Evolutionary conservation across 2,329 filamentous ascomycete genomes (phyloP).

Genomic region (Lanzia echinophila): DNA sequence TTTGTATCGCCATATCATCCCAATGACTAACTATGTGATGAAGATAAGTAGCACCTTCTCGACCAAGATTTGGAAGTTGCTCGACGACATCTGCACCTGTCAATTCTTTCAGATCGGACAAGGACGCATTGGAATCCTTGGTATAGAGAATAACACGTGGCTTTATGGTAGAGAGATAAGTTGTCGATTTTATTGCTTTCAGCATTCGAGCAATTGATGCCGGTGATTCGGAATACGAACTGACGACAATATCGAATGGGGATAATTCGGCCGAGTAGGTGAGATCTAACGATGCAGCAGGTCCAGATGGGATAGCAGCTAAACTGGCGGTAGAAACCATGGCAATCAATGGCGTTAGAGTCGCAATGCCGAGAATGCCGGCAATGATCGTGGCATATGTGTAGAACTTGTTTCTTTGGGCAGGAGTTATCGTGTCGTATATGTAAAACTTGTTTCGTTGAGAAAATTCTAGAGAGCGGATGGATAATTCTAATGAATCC

Average conservation of each 20-base stretch:
- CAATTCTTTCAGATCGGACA: conserved; percentile 14
- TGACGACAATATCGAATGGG: conserved; percentile 26
- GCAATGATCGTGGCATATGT: no score
- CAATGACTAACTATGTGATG: conserved; percentile 39
- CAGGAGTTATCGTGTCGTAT: no score
- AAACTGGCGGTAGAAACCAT: neutral
- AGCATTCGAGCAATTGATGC: conserved; percentile 17
- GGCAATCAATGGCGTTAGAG: no score
- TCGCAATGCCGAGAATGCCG: no score
- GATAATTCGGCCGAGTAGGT: conserved; percentile 11
- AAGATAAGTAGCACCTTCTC: conserved; percentile 43
- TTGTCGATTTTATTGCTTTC: conserved; percentile 18
- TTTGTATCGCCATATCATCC: conserved; percentile 39
- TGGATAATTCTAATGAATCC: no score
- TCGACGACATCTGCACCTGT: conserved; percentile 23
- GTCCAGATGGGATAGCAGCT: neutral
- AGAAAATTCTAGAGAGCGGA: no score
- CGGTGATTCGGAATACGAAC: conserved; percentile 23
- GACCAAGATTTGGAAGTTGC: conserved; percentile 35
- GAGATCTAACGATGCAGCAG: conserved; percentile 13
- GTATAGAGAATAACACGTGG: conserved; percentile 24
- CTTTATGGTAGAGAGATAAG: conserved; percentile 14
- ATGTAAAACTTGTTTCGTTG: no score
- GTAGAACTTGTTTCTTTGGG: no score
- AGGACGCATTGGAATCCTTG: conserved; percentile 17